A percentile compares a stretch with the other conserved stretches of the same genome.
phyloP scores from a whole-genome alignment of 345 rosid genomes.

The Populus davidiana region DNA sequence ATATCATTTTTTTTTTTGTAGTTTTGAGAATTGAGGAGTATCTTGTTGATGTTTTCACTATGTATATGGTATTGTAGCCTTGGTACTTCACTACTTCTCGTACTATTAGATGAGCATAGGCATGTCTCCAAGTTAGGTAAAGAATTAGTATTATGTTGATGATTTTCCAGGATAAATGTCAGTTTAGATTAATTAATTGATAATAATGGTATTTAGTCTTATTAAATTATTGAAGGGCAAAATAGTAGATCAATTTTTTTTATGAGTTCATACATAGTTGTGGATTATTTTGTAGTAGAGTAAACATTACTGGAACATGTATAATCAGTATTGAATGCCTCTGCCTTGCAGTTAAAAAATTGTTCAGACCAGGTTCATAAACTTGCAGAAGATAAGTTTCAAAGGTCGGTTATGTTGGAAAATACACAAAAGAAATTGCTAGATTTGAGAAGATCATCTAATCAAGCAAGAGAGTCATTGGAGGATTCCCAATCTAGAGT shows the following conservation, averaged over 20 bases:
- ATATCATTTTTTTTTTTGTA: neutral
- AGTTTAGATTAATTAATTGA: neutral
- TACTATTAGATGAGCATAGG: neutral
- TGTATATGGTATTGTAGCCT: neutral
- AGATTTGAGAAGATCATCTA: conserved; percentile 56
- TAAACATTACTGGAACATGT: neutral
- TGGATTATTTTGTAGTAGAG: neutral
- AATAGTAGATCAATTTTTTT: neutral
- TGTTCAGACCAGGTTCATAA: conserved; percentile 68
- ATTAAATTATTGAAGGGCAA: neutral
- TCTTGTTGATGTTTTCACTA: neutral
- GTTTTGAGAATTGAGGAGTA: neutral
- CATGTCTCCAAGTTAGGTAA: neutral
- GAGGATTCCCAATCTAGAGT: conserved; percentile 63
- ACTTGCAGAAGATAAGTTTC: conserved; percentile 63
- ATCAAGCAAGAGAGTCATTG: conserved; percentile 61
- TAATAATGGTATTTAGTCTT: neutral
- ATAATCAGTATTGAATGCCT: conserved; percentile 7
- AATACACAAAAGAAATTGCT: conserved; percentile 56
- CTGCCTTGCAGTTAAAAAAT: conserved; percentile 62
- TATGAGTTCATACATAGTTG: neutral
- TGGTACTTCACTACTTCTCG: neutral
- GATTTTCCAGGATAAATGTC: neutral
- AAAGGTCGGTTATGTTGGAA: conserved; percentile 45
- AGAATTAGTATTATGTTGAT: neutral